phyloP scores from a whole-genome alignment of 2,329 filamentous ascomycete species.

The Aspergillus unguis region DNA sequence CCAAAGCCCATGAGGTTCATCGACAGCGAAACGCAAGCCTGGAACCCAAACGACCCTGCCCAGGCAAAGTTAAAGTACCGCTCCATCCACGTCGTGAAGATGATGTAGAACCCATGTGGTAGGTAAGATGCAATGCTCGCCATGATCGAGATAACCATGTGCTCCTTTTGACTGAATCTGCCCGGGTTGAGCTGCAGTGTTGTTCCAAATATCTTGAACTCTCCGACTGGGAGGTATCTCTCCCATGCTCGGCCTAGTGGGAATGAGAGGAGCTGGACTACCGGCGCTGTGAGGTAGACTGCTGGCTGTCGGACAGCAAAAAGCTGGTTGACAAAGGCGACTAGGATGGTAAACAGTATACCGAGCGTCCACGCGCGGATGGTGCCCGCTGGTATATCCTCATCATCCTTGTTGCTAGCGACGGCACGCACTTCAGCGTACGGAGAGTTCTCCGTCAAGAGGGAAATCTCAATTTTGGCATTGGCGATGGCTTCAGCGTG shows the following conservation, averaged over 20 bases:
- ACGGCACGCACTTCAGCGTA: slow-evolving; percentile 21
- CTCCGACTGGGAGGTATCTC: background rate
- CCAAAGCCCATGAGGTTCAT: slow-evolving; percentile 9
- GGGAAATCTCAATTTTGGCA: background rate
- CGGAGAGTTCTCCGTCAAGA: slow-evolving; percentile 8
- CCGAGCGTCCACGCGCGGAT: slow-evolving; percentile 43
- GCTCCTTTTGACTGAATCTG: slow-evolving; percentile 13
- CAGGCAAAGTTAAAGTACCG: slow-evolving; percentile 2
- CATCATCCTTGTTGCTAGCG: slow-evolving; percentile 17
- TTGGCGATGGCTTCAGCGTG: background rate
- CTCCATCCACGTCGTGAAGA: slow-evolving; percentile 5
- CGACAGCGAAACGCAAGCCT: slow-evolving; percentile 5
- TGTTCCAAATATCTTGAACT: slow-evolving; percentile 5
- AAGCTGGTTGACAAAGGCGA: slow-evolving; percentile 18
- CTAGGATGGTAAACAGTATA: slow-evolving; percentile 25
- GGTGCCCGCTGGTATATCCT: slow-evolving; percentile 18
- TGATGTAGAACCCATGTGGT: background rate
- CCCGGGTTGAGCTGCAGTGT: slow-evolving; percentile 11
- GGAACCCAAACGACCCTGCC: slow-evolving; percentile 1
- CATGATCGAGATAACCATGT: slow-evolving; percentile 11
- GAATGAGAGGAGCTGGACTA: slow-evolving; percentile 6
- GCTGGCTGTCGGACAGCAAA: slow-evolving; percentile 16
- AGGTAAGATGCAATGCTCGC: background rate
- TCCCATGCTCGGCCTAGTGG: slow-evolving; percentile 9
- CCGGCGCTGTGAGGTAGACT: background rate